Base-by-base conservation (phyloP, 345 rosid genomes). In the Sisymbrium irio region DNA sequence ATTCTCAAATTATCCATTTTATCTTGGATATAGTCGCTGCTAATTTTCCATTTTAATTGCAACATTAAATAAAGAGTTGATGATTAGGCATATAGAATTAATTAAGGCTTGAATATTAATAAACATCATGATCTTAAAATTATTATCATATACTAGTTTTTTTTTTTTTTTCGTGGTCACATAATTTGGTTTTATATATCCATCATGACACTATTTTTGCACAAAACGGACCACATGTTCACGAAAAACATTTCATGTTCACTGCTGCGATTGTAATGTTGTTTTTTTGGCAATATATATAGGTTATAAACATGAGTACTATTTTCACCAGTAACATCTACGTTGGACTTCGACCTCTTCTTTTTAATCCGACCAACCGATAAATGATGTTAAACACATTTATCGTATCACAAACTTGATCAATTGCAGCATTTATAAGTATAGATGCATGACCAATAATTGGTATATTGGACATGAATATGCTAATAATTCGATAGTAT, bases 211-310 rank as follows among this genome's bases (percentile, higher is more conserved):
- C 72, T 77, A 65, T 77, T 71, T 77, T 58, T 49, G 80, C 63
- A 65, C 33, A 71, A 65, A 77, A 65, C 72, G 45, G 50, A 65
- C 72, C 76, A 77, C 80, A 71, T 77, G 80, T 50, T 71, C 72
- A 49, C 62, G 14, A 58, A 59, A 71, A 71, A 65, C 80, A 77
- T 71, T 56, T 64, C 76, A 77, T 64, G 76, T 63, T 77, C 80
- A 77, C 73, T 77, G 73, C 71, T 71, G 58, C 62, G 60, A 49
- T 57, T 65, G 63, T 49, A 71, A 36, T 63, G 66, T 46, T 63
- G 60, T 22, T 46, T 55, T 55, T 57, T 77, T 77, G 80, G 76
- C 62, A 71, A 77, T 49, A 77, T 77, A 71, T 77, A 67, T 49
- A 65, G 62, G 49, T 41, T 55, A 64, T 49, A 64, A 64, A 71